A percentile compares a stretch with the other conserved stretches of the same genome.
phyloP scores from a whole-genome alignment of 306 rosid genomes.

The Pyrus communis region DNA sequence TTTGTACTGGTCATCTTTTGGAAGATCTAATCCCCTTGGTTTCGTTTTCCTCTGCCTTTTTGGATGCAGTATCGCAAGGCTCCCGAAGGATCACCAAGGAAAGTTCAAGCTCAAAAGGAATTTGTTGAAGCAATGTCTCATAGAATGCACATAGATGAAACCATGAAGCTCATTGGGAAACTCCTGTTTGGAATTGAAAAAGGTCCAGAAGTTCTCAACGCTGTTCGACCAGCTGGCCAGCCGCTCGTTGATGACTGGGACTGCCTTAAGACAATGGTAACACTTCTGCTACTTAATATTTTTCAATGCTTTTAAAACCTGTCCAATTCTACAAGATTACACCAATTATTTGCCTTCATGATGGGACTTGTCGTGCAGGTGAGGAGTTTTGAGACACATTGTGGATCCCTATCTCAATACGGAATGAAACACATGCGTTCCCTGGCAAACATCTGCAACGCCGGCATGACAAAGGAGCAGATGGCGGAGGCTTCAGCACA shows the following conservation, averaged over 20 bases:
- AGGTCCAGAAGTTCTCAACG: conserved; percentile 55
- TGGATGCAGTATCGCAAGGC: conserved; percentile 67
- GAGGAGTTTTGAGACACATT: conserved; percentile 75
- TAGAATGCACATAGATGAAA: conserved; percentile 74
- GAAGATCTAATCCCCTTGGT: neutral
- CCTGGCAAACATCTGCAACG: conserved; percentile 86
- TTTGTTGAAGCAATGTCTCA: conserved; percentile 84
- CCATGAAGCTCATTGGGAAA: conserved; percentile 62
- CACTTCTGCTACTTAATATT: neutral
- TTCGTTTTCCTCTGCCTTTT: neutral
- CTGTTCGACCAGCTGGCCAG: conserved; percentile 51
- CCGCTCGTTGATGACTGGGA: conserved; percentile 88
- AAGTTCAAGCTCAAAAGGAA: conserved; percentile 68
- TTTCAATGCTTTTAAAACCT: neutral
- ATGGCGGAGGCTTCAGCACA: conserved; percentile 77
- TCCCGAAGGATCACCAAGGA: conserved; percentile 71
- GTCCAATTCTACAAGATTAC: neutral
- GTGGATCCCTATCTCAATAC: conserved; percentile 89
- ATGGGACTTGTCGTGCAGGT: conserved; percentile 43
- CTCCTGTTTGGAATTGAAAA: conserved; percentile 75
- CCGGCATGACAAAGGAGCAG: conserved; percentile 51
- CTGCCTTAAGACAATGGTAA: conserved; percentile 73
- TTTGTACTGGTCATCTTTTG: neutral
- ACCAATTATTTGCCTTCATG: neutral
- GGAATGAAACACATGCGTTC: conserved; percentile 98